These are phyloP conservation scores for Clavispora fructus DNA, from an alignment of 805 yeast genomes.

Conservation along the genomic window DNA sequence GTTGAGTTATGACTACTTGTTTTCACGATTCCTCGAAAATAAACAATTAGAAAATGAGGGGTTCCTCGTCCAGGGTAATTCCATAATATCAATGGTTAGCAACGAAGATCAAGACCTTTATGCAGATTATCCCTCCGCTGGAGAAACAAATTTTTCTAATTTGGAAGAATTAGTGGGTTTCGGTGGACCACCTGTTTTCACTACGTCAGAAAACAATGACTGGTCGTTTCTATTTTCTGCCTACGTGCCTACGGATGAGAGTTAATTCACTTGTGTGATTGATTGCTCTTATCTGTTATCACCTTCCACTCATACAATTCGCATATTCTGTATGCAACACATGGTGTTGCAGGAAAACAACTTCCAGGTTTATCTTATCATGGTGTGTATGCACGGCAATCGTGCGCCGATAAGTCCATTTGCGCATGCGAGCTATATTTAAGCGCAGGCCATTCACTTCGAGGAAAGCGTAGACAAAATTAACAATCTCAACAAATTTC, in stretches of 20 bases:
- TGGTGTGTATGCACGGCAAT: too few relatives aligned
- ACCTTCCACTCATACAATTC: too few relatives aligned
- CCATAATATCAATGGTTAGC: neutral
- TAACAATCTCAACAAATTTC: too few relatives aligned
- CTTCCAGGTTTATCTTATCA: too few relatives aligned
- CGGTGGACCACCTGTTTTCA: slow-evolving; percentile 8
- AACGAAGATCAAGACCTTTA: neutral
- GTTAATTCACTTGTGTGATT: neutral
- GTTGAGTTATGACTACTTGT: slow-evolving; percentile 4
- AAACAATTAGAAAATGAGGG: neutral
- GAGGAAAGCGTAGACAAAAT: neutral
- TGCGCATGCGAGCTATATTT: too few relatives aligned
- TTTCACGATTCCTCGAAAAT: neutral
- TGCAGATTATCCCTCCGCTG: neutral
- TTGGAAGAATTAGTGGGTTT: slow-evolving; percentile 2
- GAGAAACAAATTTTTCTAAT: neutral
- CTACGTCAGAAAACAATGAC: slow-evolving; percentile 3
- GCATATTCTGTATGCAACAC: too few relatives aligned
- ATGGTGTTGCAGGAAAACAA: too few relatives aligned
- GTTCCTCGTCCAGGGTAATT: neutral
- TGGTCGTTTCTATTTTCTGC: slow-evolving; percentile 8
- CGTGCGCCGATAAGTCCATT: too few relatives aligned
- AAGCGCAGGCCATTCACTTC: too few relatives aligned
- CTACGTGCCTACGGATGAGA: neutral
- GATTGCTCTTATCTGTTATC: too few relatives aligned